These are phyloP conservation scores for Penicillium brasilianum DNA, from an alignment of 2,329 filamentous ascomycete genomes.

Conservation along the genomic window DNA sequence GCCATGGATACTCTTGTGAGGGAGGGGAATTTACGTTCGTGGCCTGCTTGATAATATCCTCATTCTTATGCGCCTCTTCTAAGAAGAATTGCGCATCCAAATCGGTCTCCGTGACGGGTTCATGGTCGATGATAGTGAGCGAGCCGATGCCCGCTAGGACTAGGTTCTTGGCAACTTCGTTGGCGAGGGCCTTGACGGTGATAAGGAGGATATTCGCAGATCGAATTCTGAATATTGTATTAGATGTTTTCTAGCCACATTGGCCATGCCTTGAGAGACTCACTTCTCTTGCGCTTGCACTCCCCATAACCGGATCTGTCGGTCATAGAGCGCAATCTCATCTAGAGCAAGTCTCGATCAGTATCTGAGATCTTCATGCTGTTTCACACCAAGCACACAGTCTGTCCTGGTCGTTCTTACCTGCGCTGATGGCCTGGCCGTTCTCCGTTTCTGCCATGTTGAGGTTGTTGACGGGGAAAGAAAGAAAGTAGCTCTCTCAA, in stretches of 20 bases:
- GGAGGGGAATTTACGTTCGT: slow-evolving; percentile 63
- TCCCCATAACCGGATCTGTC: slow-evolving; percentile 96
- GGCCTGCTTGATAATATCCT: slow-evolving; percentile 58
- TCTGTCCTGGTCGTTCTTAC: slow-evolving; percentile 24
- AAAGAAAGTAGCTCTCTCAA: slow-evolving; percentile 16
- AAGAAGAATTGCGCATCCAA: slow-evolving; percentile 85
- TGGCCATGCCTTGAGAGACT: slow-evolving; percentile 18
- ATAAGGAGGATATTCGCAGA: slow-evolving; percentile 88
- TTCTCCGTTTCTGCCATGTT: slow-evolving; percentile 34
- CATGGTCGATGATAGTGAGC: slow-evolving; percentile 84
- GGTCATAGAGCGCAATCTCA: slow-evolving; percentile 95
- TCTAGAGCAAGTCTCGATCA: slow-evolving; percentile 58
- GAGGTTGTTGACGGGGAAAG: slow-evolving; percentile 5
- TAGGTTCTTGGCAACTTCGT: slow-evolving; percentile 96
- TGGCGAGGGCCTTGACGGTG: slow-evolving; percentile 83
- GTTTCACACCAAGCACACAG: too few species aligned
- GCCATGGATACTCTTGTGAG: not conserved
- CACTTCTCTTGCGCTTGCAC: slow-evolving; percentile 86
- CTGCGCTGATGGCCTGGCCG: slow-evolving; percentile 41
- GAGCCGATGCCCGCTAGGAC: slow-evolving; percentile 91
- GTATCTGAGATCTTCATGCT: not conserved
- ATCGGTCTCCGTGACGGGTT: slow-evolving; percentile 75
- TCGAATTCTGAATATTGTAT: slow-evolving; percentile 67
- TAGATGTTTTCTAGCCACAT: not conserved
- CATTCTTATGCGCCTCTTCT: slow-evolving; percentile 60